Evolutionary conservation across 2,329 filamentous ascomycete genomes (phyloP), one percentile per base, ranked within the genome.

Genomic region (Calonectria leucothoes): DNA sequence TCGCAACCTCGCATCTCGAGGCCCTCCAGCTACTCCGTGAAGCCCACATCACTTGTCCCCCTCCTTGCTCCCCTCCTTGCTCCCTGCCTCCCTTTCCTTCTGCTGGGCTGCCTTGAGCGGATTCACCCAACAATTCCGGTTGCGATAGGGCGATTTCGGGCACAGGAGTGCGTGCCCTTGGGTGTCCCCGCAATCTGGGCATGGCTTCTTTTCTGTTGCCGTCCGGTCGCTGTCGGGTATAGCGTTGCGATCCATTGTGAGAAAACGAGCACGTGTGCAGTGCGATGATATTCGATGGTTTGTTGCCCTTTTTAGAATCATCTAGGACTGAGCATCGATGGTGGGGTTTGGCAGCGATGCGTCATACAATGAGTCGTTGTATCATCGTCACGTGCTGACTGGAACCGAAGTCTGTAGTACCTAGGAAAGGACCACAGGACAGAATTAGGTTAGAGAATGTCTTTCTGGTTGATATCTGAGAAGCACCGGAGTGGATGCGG

Each of bases 121-220:
- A 20, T 63, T 63, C 33, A 52, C 23, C 67, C 67, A 69, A 42
- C 67, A 69, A n/a, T 69, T 69, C n/a, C 67, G 55, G 15, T 63
- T 48, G 23, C 67, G 67, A 55, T 69, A 69, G 10, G 55, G 55
- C 15, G 67, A 69, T 20, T 69, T 69, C 23, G 67, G 45, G 6
- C 67, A 69, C 31, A 63, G 29, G 23, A 69, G 45, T 25, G 67
- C 67, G 33, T 69, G 67, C 6, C 67, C 67, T 42, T 69, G 23
- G 1, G 45, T 55, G 23, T 64, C 35, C 4, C 67, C 67, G 31
- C 67, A 69, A 6, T 69, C 67, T 39, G 67, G 23, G 33, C 67
- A 69, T 3, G 67, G 55, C 23, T 45, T 31, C 39, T 63, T 64
- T 15, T 61, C 42, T 15, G 64, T 48, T 27, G 29, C n/a, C 5